Percentiles rank a stretch among this genome's conserved stretches.
Conservation (phyloP, 257 asterid genomes). For the Plectranthus barbatus region DNA sequence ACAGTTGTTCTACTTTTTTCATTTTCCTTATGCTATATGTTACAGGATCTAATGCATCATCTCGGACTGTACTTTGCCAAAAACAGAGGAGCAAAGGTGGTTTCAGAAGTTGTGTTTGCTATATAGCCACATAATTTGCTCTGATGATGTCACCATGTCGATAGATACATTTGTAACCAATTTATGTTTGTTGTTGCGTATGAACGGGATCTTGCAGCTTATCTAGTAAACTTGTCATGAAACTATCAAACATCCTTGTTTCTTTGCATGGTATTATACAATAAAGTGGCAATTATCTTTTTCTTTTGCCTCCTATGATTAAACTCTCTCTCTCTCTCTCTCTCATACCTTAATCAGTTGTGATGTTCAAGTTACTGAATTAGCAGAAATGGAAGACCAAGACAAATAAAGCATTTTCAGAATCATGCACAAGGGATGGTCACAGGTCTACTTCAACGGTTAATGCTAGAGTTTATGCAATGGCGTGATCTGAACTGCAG, state of each 20-base stretch:
- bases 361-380: neutral
- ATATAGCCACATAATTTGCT: constrained; percentile 7
- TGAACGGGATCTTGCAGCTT: constrained; percentile 7
- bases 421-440: neutral
- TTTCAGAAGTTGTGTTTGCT: constrained; percentile 46
- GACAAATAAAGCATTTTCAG: neutral
- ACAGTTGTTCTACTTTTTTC: neutral
- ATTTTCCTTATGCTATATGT: neutral
- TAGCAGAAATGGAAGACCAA: neutral
- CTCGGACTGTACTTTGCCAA: constrained; percentile 78
- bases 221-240: neutral
- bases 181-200: neutral
- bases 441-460: neutral
- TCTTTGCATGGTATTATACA: neutral
- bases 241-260: neutral
- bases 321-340: neutral
- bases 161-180: neutral
- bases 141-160: neutral
- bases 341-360: neutral
- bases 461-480: neutral
- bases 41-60: constrained; percentile 78
- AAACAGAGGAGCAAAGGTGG: constrained; percentile 86
- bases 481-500: too few species aligned
- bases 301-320: neutral
- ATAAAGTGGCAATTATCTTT: neutral